Evolutionary conservation across 805 yeast genomes (phyloP), one percentile per base, ranked within the genome.

Genomic region (Hanseniaspora nectarophila): DNA sequence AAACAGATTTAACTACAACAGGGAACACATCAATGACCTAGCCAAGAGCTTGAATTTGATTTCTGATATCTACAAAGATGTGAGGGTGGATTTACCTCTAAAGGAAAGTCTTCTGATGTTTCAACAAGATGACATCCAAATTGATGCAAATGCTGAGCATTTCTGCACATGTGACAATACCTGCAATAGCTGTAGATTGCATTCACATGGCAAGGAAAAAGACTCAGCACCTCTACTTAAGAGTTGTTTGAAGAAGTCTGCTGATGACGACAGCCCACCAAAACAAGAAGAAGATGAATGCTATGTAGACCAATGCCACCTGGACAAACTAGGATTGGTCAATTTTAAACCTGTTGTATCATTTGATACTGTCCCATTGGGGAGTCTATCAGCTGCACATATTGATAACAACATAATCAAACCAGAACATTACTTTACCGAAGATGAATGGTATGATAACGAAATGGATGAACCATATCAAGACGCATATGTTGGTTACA

Each of bases 361-460:
- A 1, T 65, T 66, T 51, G 60, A 66, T 43, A 66, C 70, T 1
- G 68, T 65, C 1, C 70, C 70, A 3, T 23, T 57, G 10, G 53
- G 56, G 16, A 56, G 57, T 2, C 24, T 43, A 8, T 51, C 54
- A 7, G 57, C 59, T 4, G 61, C 59, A 21, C 57, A 56, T 15
- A 55, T 54, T 15, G 51, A 43, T 13, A 58, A 57, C 31, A 62
- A 63, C 51, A 60, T 57, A 2, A 64, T 64, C 16, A 65, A 61
- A 6, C 54, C 54, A 3, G 63, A 62, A 18, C 54, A 60, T 5
- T 58, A 61, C 16, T 63, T 58, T 43, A 61, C 68, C 0, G 61
- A 63, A 60, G 68, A 65, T 12, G 67, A 64, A 51, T 63, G 56
- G 54, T 65, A 64, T 51, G 67, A 64, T 53, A 60, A 60, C 54